Base-by-base conservation (phyloP, 129 eudicot genomes). In the Cynara cardunculus region DNA sequence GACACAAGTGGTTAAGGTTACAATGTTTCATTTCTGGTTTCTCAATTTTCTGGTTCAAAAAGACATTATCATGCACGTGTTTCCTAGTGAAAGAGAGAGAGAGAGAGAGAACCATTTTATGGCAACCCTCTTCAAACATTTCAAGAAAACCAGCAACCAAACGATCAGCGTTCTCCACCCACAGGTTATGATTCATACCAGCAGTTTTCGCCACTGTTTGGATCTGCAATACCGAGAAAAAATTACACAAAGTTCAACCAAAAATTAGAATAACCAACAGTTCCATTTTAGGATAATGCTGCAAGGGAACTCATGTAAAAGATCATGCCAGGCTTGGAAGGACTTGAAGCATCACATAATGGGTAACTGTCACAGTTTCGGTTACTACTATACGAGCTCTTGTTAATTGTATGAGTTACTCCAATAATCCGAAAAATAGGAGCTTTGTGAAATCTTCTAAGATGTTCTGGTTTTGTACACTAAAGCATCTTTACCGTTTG, bases 151-250 rank as follows among this genome's bases (percentile, higher is more conserved):
- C 99, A 61, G 97, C 99, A 76, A 95, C 99, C 97, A 88, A 80
- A n/a, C 96, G 91, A 83, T 95, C 99, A 71, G 99, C 99, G 71
- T 95, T 95, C 81, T 95, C 99, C 61, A 95, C 96, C 99, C 99
- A 95, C 72, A 89, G 88, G 82, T 88, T 92, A 61, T 88, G 94
- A 75, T 86, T 85, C 85, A 81, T 62, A 35, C 89, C 85, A 77
- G 93, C 93, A 61, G 88, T 85, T 85, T 89, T 92, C 32, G 89
- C 92, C 41, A 92, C 99, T 9, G 93, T 95, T 85, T 95, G 90
- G 64, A 92, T 92, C 99, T 92, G 92, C 68, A 84, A 39, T 34
- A 81, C 35, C 39, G 46, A 74, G 12, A 3, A 19, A 62, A 21
- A 73, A 64, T 35, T 9, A 75, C 35, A 69, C 71, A 82, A 75